Base-by-base conservation (phyloP, 768 basidiomycete genomes). In the Kwoniella shandongensis region DNA sequence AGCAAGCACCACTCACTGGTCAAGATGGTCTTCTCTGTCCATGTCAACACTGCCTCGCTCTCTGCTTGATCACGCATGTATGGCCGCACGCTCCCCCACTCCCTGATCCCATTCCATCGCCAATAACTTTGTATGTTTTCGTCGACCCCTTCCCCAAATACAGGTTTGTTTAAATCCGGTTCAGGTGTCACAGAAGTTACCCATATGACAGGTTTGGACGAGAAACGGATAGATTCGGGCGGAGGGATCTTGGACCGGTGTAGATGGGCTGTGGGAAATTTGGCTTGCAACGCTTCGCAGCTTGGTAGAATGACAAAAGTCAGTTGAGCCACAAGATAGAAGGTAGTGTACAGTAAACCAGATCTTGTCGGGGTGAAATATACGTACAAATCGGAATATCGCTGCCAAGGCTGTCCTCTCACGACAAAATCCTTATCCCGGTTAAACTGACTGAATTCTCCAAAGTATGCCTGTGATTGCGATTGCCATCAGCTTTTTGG, bases 381-480 rank as follows among this genome's bases (percentile, higher is more conserved):
- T 20, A 38, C n/a, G 36, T 18, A 74, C 69, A 74, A 71, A 20
- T 69, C 73, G 12, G 63, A 60, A 42, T 67, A 91, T 69, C 89
- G 92, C 78, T 98, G 93, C 91, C 89, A 91, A 69, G 91, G 91
- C 69, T 86, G 88, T 1, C 92, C 94, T 42, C 94, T 89, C 75
- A 92, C 90, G 59, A 94, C 86, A 78, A 92, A 97, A 56, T 91
- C 88, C 75, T 93, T 94, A 66, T 88, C 85, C 53, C 87, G 83
- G 27, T 66, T 62, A 38, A 94, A 83, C 17, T 89, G 82, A 0
- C 91, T 91, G 79, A 93, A 93, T 65, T 86, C 88, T 23, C 94
- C 93, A 76, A 86, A 96, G 78, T 92, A 97, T 4, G 88, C 72
- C 68, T 72, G 41, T 10, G 30, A 23, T n/a, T 42, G 17, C 12